Evolutionary conservation across 208 protist genomes (phyloP), one percentile per base, ranked within the genome.

Genomic region (Willaertia magna): DNA sequence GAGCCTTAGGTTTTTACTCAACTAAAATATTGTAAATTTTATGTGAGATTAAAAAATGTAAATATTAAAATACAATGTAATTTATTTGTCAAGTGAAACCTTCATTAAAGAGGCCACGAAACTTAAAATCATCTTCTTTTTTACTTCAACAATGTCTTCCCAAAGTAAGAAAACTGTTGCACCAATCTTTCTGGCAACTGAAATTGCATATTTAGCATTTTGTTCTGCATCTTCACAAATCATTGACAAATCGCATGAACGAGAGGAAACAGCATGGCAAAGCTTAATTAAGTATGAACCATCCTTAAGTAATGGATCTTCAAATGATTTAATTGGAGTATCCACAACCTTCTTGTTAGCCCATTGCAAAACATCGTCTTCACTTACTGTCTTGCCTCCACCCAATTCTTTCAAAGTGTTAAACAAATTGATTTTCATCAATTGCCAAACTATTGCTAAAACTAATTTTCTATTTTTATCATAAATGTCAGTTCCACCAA

Each of bases 81-180:
- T n/a, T 49, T 49, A 16, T 12, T 49, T 49, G 7, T 49, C 12
- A 49, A 16, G 47, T 16, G 47, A 49, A 49, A 49, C 7, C 7
- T 34, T 1, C 55, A 67, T 67, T 1, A 67, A 26, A 4, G 74
- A 78, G 4, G 74, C 94, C 59, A 96, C 90, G 55, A 96, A 85
- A 52, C 93, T 95, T 55, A 96, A 51, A 55, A 96, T 90, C 93
- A 96, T 95, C 88, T 96, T 96, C 85, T 87, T 86, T 48, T 95
- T 95, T 44, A 95, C 91, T 86, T 96, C 94, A 40, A 95, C 93
- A 46, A 96, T 89, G 88, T 96, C 94, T 85, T 96, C 94, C 74
- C 89, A 92, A 0, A 96, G 88, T 30, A 88, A 86, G 83, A 96
- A 96, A 52, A 96, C 86, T 42, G 86, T 76, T 47, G 91, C 91